Conservation (phyloP, 345 rosid genomes). For the Pseudoturritis turrita region DNA sequence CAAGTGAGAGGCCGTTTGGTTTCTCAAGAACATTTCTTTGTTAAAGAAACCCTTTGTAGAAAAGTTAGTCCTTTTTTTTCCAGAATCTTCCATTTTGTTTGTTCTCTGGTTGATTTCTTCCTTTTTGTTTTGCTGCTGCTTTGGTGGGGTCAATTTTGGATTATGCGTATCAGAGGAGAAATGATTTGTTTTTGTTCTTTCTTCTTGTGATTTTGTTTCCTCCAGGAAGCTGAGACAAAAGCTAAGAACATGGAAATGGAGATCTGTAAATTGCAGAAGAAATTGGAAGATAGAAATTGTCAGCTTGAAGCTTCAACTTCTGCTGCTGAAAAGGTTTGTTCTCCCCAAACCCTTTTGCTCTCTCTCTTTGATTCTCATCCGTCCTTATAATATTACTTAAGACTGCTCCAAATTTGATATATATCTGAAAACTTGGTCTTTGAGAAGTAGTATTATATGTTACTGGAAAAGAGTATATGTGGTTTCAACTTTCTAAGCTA, state of each 20-base stretch:
- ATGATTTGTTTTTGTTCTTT: neutral
- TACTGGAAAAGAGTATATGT: neutral
- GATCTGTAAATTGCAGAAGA: slow-evolving; percentile 50
- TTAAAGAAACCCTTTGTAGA: slow-evolving; percentile 60
- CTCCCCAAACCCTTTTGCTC: neutral
- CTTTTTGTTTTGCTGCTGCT: slow-evolving; percentile 12
- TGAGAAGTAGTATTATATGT: neutral
- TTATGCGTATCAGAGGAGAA: neutral
- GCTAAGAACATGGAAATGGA: slow-evolving; percentile 70
- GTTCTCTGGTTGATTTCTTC: neutral
- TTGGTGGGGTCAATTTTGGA: slow-evolving; percentile 36
- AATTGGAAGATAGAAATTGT: slow-evolving; percentile 54
- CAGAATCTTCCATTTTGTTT: neutral
- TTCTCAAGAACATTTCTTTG: slow-evolving; percentile 63
- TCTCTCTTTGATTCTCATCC: too few relatives aligned
- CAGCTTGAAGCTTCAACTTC: slow-evolving; percentile 69
- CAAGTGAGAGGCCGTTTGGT: slow-evolving; percentile 77
- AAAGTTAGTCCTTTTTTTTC: slow-evolving; percentile 42
- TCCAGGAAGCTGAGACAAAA: slow-evolving; percentile 72
- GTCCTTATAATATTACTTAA: neutral
- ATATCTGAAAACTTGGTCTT: slow-evolving; percentile 13
- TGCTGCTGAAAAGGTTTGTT: slow-evolving; percentile 69
- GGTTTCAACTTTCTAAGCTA: slow-evolving; percentile 5
- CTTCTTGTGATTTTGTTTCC: slow-evolving; percentile 1
- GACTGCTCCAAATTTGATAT: neutral